Evolutionary conservation across 306 rosid genomes (phyloP).

Genomic region (Betula pendula): DNA sequence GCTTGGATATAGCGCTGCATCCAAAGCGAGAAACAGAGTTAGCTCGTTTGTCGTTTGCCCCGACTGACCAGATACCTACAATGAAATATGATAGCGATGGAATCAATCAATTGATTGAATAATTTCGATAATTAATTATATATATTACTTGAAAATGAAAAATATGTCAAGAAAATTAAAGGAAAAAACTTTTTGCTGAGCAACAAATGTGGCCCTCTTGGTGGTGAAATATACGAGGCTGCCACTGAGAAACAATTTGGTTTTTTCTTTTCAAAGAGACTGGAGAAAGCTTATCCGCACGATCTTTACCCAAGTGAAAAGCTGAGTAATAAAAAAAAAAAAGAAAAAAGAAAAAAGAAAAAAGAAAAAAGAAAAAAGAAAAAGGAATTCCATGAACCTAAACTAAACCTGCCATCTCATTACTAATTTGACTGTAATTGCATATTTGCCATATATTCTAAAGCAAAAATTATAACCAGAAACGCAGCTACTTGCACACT

Average conservation of each 20-base stretch:
- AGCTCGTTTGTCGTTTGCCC: constrained; percentile 45
- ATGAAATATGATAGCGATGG: neutral
- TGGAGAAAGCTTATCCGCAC: neutral
- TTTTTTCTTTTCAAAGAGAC: neutral
- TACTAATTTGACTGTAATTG: neutral
- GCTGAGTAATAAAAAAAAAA: neutral
- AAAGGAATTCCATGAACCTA: neutral
- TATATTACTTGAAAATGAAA: constrained; percentile 13
- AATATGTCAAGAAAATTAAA: too few relatives aligned
- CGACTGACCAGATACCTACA: constrained; percentile 47
- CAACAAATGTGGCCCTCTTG: neutral
- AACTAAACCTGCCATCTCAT: neutral
- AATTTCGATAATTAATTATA: neutral
- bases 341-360: neutral
- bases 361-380: neutral
- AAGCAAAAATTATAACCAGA: neutral
- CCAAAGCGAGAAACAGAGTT: constrained; percentile 27
- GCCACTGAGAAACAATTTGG: neutral
- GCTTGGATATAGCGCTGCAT: constrained; percentile 67
- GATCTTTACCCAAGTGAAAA: neutral
- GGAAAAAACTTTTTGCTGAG: too few relatives aligned
- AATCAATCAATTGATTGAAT: constrained; percentile 18
- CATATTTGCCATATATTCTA: neutral
- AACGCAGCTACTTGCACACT: too few relatives aligned
- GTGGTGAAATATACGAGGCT: neutral